Conservation (phyloP, 805 yeast species). For the Naumovozyma castellii region DNA sequence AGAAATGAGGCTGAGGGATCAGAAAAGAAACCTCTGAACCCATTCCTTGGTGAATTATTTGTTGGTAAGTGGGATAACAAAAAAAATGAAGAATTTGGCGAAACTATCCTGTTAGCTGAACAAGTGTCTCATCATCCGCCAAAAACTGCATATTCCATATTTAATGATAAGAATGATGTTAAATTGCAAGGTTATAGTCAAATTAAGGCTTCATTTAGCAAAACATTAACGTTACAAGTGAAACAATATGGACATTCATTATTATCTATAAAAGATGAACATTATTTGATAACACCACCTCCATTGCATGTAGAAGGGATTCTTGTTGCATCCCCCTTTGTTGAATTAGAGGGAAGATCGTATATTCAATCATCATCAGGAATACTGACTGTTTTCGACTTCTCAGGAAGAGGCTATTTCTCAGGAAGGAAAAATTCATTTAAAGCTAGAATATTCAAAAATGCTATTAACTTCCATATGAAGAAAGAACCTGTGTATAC, state of each 20-base stretch:
- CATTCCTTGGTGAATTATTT: conserved; percentile 89
- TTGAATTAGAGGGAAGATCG: conserved; percentile 86
- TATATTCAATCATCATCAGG: conserved; percentile 78
- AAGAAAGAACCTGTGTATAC: conserved; percentile 63
- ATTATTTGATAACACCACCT: conserved; percentile 78
- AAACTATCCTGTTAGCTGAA: conserved; percentile 72
- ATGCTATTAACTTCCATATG: conserved; percentile 40
- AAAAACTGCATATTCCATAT: conserved; percentile 80
- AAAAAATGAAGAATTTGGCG: conserved; percentile 50
- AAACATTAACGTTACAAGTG: conserved; percentile 67
- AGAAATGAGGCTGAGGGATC: conserved; percentile 88
- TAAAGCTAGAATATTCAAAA: conserved; percentile 71
- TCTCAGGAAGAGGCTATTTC: conserved; percentile 88
- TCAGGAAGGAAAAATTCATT: conserved; percentile 89
- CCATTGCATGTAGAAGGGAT: conserved; percentile 93
- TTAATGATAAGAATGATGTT: conserved; percentile 61
- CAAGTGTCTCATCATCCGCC: conserved; percentile 99
- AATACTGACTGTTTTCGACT: conserved; percentile 62
- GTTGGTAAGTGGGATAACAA: conserved; percentile 76
- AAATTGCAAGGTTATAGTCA: conserved; percentile 83
- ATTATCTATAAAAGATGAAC: conserved; percentile 54
- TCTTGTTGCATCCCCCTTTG: conserved; percentile 83
- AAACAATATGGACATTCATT: conserved; percentile 91
- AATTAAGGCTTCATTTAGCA: conserved; percentile 71
- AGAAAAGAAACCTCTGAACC: conserved; percentile 95